These are phyloP conservation scores for Fonsecaea monophora DNA, from an alignment of 2,329 filamentous ascomycete species.

Conservation along the genomic window DNA sequence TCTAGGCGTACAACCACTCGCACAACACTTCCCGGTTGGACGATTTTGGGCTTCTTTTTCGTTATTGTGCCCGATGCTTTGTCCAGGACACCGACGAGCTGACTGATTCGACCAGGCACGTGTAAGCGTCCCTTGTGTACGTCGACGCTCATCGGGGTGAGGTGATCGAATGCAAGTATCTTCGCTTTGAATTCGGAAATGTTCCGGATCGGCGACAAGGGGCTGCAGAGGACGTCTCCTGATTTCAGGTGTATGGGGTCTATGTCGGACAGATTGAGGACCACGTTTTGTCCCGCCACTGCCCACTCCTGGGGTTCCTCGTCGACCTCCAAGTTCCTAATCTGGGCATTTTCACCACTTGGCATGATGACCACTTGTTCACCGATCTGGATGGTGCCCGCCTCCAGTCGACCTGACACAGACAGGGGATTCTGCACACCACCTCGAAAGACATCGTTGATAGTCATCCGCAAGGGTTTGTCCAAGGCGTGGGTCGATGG, in stretches of 20 bases:
- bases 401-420: conserved; percentile 82
- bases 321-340: conserved; percentile 83
- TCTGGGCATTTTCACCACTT: conserved; percentile 76
- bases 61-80: conserved; percentile 75
- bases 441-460: conserved; percentile 83
- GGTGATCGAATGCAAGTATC: conserved; percentile 84
- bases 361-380: conserved; percentile 82
- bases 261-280: conserved; percentile 82
- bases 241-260: conserved; percentile 81
- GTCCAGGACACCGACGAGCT: conserved; percentile 76
- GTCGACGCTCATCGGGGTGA: conserved; percentile 88
- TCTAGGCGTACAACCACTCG: conserved; percentile 77
- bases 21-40: conserved; percentile 80
- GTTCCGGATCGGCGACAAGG: conserved; percentile 70
- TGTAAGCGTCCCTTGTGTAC: conserved; percentile 86
- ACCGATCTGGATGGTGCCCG: conserved; percentile 82
- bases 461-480: conserved; percentile 83
- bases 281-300: conserved; percentile 87
- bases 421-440: conserved; percentile 82
- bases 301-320: conserved; percentile 78
- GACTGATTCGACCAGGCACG: conserved; percentile 74
- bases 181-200: conserved; percentile 79
- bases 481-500: conserved; percentile 70
- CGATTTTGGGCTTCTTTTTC: conserved; percentile 84
- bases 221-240: conserved; percentile 85